Percentiles rank a stretch among this genome's conserved stretches.
phyloP scores from a whole-genome alignment of 148 eudicot species.

The Cornus suecica region DNA sequence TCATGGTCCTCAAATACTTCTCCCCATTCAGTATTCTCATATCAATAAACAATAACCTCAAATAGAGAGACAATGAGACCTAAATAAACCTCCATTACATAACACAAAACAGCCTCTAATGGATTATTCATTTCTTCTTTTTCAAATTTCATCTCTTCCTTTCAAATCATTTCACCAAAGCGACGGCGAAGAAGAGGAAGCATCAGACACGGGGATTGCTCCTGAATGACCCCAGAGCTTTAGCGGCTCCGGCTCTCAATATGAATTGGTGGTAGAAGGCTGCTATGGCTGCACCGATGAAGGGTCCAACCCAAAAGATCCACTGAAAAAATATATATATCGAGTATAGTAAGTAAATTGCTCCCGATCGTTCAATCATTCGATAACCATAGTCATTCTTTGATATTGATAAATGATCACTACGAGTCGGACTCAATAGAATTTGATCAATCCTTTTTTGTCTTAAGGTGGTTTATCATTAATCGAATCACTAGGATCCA shows the following conservation, averaged over 20 bases:
- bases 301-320: slow-evolving; percentile 55
- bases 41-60: background rate
- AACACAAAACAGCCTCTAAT: background rate
- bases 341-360: too few species aligned
- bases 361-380: too few species aligned
- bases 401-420: too few species aligned
- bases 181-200: background rate
- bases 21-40: background rate
- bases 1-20: background rate
- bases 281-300: slow-evolving; percentile 45
- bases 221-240: slow-evolving; percentile 49
- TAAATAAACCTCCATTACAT: background rate
- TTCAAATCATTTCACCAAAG: background rate
- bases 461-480: too few species aligned
- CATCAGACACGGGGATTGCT: slow-evolving; percentile 27
- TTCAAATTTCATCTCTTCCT: background rate
- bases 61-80: background rate
- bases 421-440: too few species aligned
- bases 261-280: slow-evolving; percentile 46
- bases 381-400: too few species aligned
- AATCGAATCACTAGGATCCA: too few species aligned
- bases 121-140: background rate
- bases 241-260: slow-evolving; percentile 34
- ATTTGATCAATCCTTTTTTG: too few species aligned
- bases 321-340: slow-evolving; percentile 22